Evolutionary conservation across 257 asterid species (phyloP).

Genomic region (Solanum pinnatisectum): DNA sequence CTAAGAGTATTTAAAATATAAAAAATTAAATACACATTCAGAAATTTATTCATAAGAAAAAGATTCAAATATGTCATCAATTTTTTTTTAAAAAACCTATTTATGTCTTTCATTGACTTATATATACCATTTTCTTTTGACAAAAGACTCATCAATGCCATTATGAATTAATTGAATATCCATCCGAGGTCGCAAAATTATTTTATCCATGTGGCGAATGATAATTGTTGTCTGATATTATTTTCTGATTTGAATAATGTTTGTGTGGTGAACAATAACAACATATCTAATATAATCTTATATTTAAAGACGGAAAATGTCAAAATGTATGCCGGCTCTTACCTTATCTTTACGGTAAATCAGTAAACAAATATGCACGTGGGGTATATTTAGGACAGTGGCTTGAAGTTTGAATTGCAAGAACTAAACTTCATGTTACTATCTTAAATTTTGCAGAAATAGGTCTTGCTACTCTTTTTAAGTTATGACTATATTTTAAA

Average conservation of each 20-base stretch:
- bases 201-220: not conserved
- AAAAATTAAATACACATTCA: not conserved
- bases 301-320: no score
- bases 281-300: fast-evolving
- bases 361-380: not conserved
- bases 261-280: not conserved
- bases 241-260: not conserved
- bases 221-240: no score
- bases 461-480: not conserved
- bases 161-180: no score
- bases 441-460: not conserved
- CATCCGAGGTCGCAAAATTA: no score
- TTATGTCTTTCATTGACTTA: no score
- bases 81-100: no score
- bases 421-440: not conserved
- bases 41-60: not conserved
- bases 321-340: no score
- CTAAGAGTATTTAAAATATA: no score
- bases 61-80: no score
- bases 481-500: not conserved
- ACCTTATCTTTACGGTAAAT: not conserved
- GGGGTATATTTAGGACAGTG: not conserved
- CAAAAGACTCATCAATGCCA: not conserved
- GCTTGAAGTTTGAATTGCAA: not conserved
- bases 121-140: no score